phyloP scores from a whole-genome alignment of 1,284 basidiomycete species.

The Phenoliferia sp. region DNA sequence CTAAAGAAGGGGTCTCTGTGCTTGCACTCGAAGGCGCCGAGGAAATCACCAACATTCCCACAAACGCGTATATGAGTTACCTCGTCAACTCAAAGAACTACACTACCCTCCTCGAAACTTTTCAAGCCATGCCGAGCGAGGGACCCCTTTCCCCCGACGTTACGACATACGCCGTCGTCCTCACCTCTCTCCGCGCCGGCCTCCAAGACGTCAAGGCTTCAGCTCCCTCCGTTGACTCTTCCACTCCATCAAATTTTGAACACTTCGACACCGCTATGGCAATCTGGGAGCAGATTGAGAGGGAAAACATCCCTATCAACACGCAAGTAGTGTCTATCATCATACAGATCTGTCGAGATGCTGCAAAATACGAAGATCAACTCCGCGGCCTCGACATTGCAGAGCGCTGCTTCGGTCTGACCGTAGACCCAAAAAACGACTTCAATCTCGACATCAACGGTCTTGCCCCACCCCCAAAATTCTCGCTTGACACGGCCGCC shows the following conservation, averaged over 20 bases:
- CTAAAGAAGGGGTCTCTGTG: too few species aligned
- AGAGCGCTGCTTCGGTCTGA: conserved; percentile 14
- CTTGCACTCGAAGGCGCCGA: neutral
- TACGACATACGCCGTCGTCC: conserved; percentile 16
- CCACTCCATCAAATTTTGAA: neutral
- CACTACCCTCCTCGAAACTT: conserved; percentile 9
- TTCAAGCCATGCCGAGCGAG: conserved; percentile 11
- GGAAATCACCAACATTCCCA: conserved; percentile 15
- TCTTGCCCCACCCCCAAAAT: neutral
- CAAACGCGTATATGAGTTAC: conserved; percentile 28
- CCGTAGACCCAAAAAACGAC: conserved; percentile 1
- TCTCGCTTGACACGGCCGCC: conserved; percentile 21
- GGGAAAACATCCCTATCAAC: neutral
- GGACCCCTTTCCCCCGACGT: conserved; percentile 7
- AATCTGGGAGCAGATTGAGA: neutral
- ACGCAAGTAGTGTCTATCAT: conserved; percentile 4
- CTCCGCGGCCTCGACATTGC: conserved; percentile 9
- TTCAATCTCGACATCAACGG: conserved; percentile 3
- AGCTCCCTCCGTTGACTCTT: neutral
- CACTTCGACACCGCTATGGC: conserved; percentile 9
- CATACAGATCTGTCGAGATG: conserved; percentile 10
- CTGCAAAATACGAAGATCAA: conserved; percentile 7
- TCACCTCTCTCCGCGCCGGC: conserved; percentile 9
- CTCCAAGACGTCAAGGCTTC: neutral
- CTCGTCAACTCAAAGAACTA: conserved; percentile 7